Conservation (phyloP, 768 basidiomycete genomes). For the Pleurotus platypus region DNA sequence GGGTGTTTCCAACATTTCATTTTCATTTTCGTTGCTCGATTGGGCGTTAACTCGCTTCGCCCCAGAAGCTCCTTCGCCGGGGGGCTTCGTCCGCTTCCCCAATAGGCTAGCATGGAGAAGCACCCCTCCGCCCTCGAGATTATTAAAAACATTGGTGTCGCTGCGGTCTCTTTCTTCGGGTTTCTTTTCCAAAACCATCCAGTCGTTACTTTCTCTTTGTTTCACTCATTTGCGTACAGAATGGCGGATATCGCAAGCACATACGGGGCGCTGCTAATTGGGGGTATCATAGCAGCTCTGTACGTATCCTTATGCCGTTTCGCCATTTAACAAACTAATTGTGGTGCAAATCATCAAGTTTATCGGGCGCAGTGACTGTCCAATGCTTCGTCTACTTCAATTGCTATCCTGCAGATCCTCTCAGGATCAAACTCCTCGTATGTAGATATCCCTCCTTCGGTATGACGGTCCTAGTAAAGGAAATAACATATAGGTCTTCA, state of each 20-base stretch:
- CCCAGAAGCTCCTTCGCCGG: neutral
- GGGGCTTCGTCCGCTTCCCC: constrained; percentile 4
- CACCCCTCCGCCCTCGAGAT: neutral
- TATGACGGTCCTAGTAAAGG: too few relatives aligned
- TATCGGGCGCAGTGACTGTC: constrained; percentile 1
- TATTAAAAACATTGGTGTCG: neutral
- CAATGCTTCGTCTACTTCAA: constrained; percentile 7
- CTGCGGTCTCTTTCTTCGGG: neutral
- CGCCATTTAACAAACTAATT: neutral
- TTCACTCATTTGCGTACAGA: neutral
- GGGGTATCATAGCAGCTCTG: constrained; percentile 1
- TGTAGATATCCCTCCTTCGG: neutral
- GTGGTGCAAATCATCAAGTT: neutral
- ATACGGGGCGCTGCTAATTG: constrained; percentile 1
- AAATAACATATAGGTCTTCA: neutral
- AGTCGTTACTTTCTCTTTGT: neutral
- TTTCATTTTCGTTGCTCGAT: too few relatives aligned
- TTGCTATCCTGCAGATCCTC: constrained; percentile 3
- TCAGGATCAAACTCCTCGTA: constrained; percentile 2
- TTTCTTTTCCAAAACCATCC: neutral
- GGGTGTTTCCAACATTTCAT: too few relatives aligned
- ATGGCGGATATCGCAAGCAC: constrained; percentile 5
- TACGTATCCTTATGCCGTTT: neutral
- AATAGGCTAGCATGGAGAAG: constrained; percentile 1
- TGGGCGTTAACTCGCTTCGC: neutral